Conservation (phyloP, 78 protist species). For the Ministeria vibrans region DNA sequence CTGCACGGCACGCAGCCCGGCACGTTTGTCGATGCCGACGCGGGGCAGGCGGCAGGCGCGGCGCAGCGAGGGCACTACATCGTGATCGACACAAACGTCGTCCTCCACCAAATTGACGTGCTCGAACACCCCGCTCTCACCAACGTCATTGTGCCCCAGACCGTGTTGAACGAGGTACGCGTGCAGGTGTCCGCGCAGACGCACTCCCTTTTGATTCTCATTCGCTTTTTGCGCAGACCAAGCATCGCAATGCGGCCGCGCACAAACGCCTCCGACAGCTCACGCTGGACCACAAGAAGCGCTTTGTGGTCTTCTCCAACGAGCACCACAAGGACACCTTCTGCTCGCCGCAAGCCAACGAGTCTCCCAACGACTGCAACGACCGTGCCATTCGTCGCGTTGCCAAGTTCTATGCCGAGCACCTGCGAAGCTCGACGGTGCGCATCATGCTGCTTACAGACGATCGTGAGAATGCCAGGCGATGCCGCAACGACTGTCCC, state of each 20-base stretch:
- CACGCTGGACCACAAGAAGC: slow-evolving; percentile 16
- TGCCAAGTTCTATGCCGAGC: slow-evolving; percentile 57
- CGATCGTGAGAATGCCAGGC: slow-evolving; percentile 42
- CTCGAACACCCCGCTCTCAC: slow-evolving; percentile 54
- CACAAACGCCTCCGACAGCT: slow-evolving; percentile 46
- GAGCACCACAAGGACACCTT: slow-evolving; percentile 59
- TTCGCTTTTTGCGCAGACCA: slow-evolving; percentile 22
- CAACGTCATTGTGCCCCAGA: slow-evolving; percentile 55
- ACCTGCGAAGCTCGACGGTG: slow-evolving; percentile 18
- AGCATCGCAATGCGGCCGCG: slow-evolving; percentile 30
- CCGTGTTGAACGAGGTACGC: slow-evolving; percentile 65
- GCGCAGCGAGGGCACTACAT: slow-evolving; percentile 3
- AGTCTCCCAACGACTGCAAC: slow-evolving; percentile 76
- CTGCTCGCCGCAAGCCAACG: slow-evolving; percentile 20
- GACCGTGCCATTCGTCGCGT: slow-evolving; percentile 64
- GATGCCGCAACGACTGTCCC: too few relatives aligned
- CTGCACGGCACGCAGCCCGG: too few relatives aligned
- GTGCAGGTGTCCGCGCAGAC: not conserved
- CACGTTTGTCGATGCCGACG: too few relatives aligned
- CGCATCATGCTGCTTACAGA: slow-evolving; percentile 50
- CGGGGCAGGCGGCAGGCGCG: too few relatives aligned
- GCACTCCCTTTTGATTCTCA: not conserved
- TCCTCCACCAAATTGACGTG: slow-evolving; percentile 70
- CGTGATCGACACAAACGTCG: slow-evolving; percentile 73
- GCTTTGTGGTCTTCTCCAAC: slow-evolving; percentile 65